phyloP scores from a whole-genome alignment of 1,284 basidiomycete species.

The Puccinia hordei region DNA sequence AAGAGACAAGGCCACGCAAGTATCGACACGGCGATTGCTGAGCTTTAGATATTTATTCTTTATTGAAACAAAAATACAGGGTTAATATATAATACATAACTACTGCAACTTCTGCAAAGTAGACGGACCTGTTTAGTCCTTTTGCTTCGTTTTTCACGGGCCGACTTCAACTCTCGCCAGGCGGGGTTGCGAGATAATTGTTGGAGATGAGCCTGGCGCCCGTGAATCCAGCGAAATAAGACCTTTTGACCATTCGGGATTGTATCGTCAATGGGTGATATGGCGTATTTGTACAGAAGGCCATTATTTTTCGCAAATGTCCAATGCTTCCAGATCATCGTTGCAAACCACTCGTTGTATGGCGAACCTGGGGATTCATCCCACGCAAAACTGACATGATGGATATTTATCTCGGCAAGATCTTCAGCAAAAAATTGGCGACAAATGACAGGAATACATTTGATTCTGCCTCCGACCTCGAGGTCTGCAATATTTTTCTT shows the following conservation, averaged over 20 bases:
- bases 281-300: slow-evolving; percentile 9
- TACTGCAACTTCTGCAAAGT: background rate
- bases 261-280: slow-evolving; percentile 12
- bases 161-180: background rate
- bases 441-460: slow-evolving; percentile 7
- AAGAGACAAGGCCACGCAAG: slow-evolving; percentile 1
- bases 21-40: background rate
- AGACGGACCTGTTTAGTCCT: background rate
- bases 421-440: slow-evolving; percentile 18
- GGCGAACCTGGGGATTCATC: background rate
- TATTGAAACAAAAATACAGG: background rate
- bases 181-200: background rate
- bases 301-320: slow-evolving; percentile 6
- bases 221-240: slow-evolving; percentile 10
- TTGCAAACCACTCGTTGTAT: slow-evolving; percentile 10
- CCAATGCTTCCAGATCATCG: slow-evolving; percentile 12
- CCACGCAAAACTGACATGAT: slow-evolving; percentile 14
- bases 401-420: background rate
- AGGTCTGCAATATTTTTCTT: background rate
- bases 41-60: background rate
- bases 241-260: background rate
- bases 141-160: background rate
- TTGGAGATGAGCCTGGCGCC: background rate
- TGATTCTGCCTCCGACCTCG: background rate
- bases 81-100: too few species aligned